A percentile compares a stretch with the other conserved stretches of the same genome.
Evolutionary conservation across 495 filamentous ascomycete genomes (phyloP).

Genomic region (Thozetella sp.): DNA sequence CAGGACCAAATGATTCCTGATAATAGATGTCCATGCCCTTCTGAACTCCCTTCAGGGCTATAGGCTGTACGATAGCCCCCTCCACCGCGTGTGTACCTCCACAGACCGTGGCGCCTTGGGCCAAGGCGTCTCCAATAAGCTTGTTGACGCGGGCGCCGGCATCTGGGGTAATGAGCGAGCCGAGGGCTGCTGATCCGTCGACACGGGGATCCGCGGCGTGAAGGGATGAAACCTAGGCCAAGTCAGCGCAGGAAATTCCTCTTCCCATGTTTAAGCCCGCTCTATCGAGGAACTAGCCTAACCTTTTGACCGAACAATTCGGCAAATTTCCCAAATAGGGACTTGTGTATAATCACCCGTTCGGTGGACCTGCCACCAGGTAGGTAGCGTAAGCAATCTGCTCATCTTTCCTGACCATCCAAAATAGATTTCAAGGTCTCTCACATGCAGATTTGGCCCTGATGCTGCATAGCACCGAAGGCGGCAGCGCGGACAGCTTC

Average conservation of each 20-base stretch:
- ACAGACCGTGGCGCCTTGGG: not conserved
- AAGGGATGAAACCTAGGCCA: too few species aligned
- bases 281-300: too few species aligned
- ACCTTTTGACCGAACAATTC: not conserved
- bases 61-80: not conserved
- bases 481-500: not conserved
- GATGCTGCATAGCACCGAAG: not conserved
- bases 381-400: too few species aligned
- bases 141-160: not conserved
- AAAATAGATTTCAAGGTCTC: too few species aligned
- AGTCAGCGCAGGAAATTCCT: too few species aligned
- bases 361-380: too few species aligned
- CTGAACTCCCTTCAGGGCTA: not conserved
- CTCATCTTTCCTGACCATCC: too few species aligned
- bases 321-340: not conserved
- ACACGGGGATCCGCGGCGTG: not conserved
- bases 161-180: not conserved
- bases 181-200: not conserved
- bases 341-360: not conserved
- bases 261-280: too few species aligned
- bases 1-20: constrained; percentile 61
- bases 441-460: not conserved
- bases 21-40: not conserved
- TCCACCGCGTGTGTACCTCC: not conserved
- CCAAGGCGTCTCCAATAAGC: not conserved